A percentile compares a stretch with the other conserved stretches of the same genome.
Conservation (phyloP, 768 basidiomycete species). For the Auriscalpium orientale region DNA sequence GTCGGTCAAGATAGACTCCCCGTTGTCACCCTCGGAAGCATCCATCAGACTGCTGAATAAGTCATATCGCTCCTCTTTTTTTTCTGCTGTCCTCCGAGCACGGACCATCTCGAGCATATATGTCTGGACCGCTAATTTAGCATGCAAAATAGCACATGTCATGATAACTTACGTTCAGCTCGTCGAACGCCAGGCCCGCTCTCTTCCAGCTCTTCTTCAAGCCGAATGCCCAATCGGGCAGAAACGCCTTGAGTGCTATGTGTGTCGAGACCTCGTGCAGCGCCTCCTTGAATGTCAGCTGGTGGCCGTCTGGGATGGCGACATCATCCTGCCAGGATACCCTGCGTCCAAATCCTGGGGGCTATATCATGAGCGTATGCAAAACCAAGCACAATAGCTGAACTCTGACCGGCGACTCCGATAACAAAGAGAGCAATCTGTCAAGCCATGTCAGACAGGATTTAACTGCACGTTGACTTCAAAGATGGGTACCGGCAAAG, state of each 20-base stretch:
- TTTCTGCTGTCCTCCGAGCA: constrained; percentile 7
- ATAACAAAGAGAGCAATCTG: constrained; percentile 53
- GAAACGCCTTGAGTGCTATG: constrained; percentile 27
- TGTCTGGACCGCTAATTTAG: constrained; percentile 1
- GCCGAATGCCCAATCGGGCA: constrained; percentile 34
- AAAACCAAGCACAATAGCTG: background rate
- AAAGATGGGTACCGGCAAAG: constrained; percentile 36
- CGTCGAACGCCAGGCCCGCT: constrained; percentile 31
- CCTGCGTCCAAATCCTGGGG: constrained; percentile 37
- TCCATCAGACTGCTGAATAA: constrained; percentile 21
- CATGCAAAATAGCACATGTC: background rate
- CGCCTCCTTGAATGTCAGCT: constrained; percentile 42
- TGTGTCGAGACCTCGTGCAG: constrained; percentile 35
- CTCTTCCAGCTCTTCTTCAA: constrained; percentile 27
- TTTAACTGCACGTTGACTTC: too few relatives aligned
- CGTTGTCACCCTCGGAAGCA: constrained; percentile 13
- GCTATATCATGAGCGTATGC: background rate
- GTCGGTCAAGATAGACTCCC: constrained; percentile 11
- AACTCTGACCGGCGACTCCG: constrained; percentile 35
- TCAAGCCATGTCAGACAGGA: background rate
- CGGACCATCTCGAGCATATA: constrained; percentile 25
- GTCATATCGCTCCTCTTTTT: constrained; percentile 16
- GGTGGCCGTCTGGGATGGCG: constrained; percentile 33
- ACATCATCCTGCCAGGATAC: constrained; percentile 43
- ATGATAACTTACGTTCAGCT: constrained; percentile 29